Conservation (phyloP, 805 yeast genomes). For the Ogataea minuta region DNA sequence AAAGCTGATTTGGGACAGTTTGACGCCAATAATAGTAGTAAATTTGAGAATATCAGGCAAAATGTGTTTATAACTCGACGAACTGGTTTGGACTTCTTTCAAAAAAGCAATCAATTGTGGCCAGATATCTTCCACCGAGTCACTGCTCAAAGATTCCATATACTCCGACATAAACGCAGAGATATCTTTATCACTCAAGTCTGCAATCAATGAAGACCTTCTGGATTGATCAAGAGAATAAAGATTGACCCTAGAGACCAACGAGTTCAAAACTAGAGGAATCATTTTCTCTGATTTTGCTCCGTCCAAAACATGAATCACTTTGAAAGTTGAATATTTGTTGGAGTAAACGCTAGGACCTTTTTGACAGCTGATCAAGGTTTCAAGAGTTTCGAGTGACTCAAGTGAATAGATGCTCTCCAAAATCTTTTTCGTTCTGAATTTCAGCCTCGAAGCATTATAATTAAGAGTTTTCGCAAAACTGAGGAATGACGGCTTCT, state of each 20-base stretch:
- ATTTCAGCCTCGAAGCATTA: slow-evolving; percentile 61
- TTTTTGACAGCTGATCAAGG: slow-evolving; percentile 44
- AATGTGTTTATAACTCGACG: slow-evolving; percentile 45
- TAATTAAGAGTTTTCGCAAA: slow-evolving; percentile 39
- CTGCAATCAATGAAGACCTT: slow-evolving; percentile 47
- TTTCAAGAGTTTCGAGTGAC: slow-evolving; percentile 69
- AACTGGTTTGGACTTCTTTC: slow-evolving; percentile 52
- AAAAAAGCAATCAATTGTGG: slow-evolving; percentile 53
- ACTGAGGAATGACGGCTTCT: slow-evolving; percentile 22
- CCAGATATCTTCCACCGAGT: slow-evolving; percentile 81
- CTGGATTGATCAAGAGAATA: slow-evolving; percentile 26
- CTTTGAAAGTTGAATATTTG: slow-evolving; percentile 45
- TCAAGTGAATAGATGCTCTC: slow-evolving; percentile 66
- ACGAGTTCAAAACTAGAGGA: slow-evolving; percentile 61
- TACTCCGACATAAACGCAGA: slow-evolving; percentile 59
- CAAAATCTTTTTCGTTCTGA: slow-evolving; percentile 61
- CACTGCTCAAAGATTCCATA: slow-evolving; percentile 63
- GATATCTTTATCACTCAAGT: slow-evolving; percentile 44
- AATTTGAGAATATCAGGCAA: slow-evolving; percentile 55
- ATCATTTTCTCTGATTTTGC: slow-evolving; percentile 74
- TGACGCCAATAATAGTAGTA: slow-evolving; percentile 49
- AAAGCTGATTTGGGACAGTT: slow-evolving; percentile 55
- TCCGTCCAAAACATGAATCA: slow-evolving; percentile 80
- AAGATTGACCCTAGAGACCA: slow-evolving; percentile 45
- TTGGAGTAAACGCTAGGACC: slow-evolving; percentile 20